Evolutionary conservation across 257 asterid species (phyloP), one percentile per base, ranked within the genome.

Genomic region (Solanum lycopersicoides): DNA sequence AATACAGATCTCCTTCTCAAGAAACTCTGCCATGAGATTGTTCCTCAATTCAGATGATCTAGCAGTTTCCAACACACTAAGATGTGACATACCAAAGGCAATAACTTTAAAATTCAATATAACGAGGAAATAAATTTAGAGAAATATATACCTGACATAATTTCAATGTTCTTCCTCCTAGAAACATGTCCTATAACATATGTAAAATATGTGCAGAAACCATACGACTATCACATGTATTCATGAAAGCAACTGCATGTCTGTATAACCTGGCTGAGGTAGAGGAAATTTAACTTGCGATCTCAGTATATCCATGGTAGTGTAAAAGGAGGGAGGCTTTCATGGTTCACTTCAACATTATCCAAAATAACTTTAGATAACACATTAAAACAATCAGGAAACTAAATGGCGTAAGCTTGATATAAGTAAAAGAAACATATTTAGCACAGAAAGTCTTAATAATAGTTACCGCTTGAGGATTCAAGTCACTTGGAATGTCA

Each of bases 231-330:
- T 44, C 30, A 35, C 39, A 35, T 35, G 39, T 35, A 35, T 35
- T 35, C 39, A 35, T 35, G 39, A 35, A 56, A 91, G 94, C 86
- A 90, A 87, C 53, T 88, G 90, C 91, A 90, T 56, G 87, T 92
- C 93, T 83, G 89, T 87, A 59, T 80, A 92, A 88, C 91, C 92
- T 34, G 94, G 89, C 42, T 94, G 94, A 60, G 91, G 89, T 84
- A 95, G 88, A 79, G 95, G 86, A 44, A 88, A 30, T 88, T 93
- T 97, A 21, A 35, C 39, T 35, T 35, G 39, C 39, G 39, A 35
- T 35, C 7, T 35, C 39, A 35, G 39, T 35, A 5, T 35, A 35
- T 35, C 39, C 39, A 35, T 35, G 39, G 39, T 35, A 35, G 39
- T 35, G 39, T 6, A 5, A 35, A 35, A 35, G 39, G 39, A 35